phyloP scores from a whole-genome alignment of 805 yeast species.

The Kockiozyma suomiensis region DNA sequence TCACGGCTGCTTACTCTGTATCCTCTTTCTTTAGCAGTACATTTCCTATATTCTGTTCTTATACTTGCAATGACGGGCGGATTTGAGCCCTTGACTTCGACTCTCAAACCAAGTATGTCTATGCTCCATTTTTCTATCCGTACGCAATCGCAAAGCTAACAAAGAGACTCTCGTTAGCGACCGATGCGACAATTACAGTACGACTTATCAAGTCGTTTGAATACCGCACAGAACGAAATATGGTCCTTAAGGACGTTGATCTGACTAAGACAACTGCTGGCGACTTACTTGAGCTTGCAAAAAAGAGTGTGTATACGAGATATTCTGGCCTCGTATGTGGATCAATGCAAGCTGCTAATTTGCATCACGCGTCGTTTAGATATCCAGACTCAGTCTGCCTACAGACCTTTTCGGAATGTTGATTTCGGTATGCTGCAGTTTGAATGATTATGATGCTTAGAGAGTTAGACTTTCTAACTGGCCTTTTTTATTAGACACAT shows the following conservation, averaged over 20 bases:
- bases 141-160: too few species aligned
- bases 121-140: neutral
- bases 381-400: conserved; percentile 61
- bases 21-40: too few species aligned
- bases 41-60: neutral
- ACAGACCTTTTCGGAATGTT: conserved; percentile 81
- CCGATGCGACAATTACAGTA: conserved; percentile 74
- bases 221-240: conserved; percentile 80
- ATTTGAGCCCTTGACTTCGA: conserved; percentile 75
- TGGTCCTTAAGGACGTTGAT: conserved; percentile 69
- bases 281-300: conserved; percentile 59
- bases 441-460: neutral
- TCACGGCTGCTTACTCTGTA: too few species aligned
- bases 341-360: too few species aligned
- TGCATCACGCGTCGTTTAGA: conserved; percentile 33
- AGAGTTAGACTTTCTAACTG: neutral
- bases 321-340: too few species aligned
- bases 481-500: conserved; percentile 13
- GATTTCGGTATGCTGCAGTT: conserved; percentile 38
- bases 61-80: conserved; percentile 10
- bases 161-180: conserved; percentile 18
- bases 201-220: conserved; percentile 90
- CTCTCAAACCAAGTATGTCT: conserved; percentile 66
- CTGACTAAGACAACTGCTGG: conserved; percentile 67
- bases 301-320: conserved; percentile 42